Evolutionary conservation across 192 early-diverging fungal species (phyloP), one percentile per base, ranked within the genome.

Genomic region (Coemansia sp.): DNA sequence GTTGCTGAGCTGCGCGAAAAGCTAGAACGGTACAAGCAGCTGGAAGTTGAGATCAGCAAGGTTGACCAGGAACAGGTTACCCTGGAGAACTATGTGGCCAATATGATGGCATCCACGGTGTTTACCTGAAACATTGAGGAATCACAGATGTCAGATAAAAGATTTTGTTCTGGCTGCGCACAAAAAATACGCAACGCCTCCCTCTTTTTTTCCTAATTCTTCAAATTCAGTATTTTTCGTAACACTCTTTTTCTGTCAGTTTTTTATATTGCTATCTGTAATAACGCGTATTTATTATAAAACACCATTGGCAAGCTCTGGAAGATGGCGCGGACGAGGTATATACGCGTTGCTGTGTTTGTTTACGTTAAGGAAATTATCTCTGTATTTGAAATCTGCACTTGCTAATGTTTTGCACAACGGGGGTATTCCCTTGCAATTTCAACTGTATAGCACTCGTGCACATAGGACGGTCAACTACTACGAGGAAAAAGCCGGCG

Each of bases 81-180:
- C 31, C 61, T 79, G 28, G 75, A 72, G 50, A 73, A 65, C 63
- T 79, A 79, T n/a, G 75, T 79, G n/a, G 63, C 67, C 8, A 79
- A 73, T 36, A 36, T 79, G 63, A 79, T 79, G 75, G 66, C 71
- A 20, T 79, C 75, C 7, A 63, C 61, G 31, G 75, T 79, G 7
- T 79, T 79, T 47, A 73, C 67, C 15, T 79, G 36, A 54, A 31
- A 50, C 15, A 47, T n/a, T n/a, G 4, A 44, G 22, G 2, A 48
- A 25, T 23, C 6, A 25, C 25, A 8, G 3, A 48, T 48, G 2
- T 48, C 2, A 23, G 20, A 9, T 13, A 20, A 44, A 19, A 17
- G 6, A 20, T 22, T 4, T 31, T 58, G 6, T 23, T 20, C 15
- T 37, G 30, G 58, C 45, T 67, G 59, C 41, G 62, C 61, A 44